A percentile compares a stretch with the other conserved stretches of the same genome.
Conservation (phyloP, 371 early-diverging fungal genomes). For the Conidiobolus incongruus region DNA sequence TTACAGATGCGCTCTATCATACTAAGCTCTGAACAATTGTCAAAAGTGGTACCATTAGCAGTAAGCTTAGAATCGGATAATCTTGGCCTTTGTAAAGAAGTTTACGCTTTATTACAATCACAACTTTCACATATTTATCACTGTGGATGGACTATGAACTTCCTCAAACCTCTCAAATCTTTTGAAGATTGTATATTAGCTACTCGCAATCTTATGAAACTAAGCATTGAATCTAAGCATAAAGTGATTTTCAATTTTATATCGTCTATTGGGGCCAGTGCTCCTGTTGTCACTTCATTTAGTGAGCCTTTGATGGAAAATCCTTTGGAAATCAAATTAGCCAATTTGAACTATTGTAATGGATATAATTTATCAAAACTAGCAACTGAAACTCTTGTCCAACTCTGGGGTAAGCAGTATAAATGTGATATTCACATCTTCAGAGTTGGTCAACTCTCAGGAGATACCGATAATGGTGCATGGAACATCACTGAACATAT, state of each 20-base stretch:
- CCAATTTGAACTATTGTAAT: constrained; percentile 6
- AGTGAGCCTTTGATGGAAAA: constrained; percentile 9
- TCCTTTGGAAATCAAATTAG: neutral
- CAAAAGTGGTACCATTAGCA: constrained; percentile 3
- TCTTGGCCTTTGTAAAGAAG: constrained; percentile 10
- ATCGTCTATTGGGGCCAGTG: constrained; percentile 4
- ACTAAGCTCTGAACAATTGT: neutral
- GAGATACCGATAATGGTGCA: constrained; percentile 12
- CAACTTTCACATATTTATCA: constrained; percentile 2
- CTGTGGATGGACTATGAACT: constrained; percentile 7
- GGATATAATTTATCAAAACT: constrained; percentile 19
- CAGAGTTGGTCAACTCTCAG: constrained; percentile 17
- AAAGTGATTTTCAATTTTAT: constrained; percentile 3
- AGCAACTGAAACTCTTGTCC: constrained; percentile 9
- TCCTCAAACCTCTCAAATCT: neutral
- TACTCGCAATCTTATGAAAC: neutral
- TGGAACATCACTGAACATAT: constrained; percentile 20
- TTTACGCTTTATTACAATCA: neutral
- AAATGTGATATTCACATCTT: constrained; percentile 14
- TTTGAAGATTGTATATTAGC: neutral
- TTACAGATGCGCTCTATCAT: neutral
- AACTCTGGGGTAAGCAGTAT: constrained; percentile 7
- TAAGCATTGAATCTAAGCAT: neutral
- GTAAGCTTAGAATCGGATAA: constrained; percentile 7
- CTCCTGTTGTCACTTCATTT: neutral